phyloP scores from a whole-genome alignment of 192 early-diverging fungal genomes.

The Umbelopsis sp. region DNA sequence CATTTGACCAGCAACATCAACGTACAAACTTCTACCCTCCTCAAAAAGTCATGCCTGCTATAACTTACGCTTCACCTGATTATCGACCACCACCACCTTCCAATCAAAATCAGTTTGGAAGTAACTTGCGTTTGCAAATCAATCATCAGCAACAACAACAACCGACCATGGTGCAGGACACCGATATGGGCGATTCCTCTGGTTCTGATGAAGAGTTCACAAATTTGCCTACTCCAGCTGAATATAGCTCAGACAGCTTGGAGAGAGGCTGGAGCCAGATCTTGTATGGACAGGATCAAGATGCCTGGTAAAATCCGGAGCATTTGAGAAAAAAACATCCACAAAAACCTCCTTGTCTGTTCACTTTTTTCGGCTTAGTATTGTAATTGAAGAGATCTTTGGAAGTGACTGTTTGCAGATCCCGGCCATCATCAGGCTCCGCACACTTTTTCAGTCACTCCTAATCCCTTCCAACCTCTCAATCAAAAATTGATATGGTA shows the following conservation, averaged over 20 bases:
- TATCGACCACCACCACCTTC: conserved; percentile 14
- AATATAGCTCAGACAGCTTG: neutral
- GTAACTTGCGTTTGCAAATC: neutral
- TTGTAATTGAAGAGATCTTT: neutral
- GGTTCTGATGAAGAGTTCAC: conserved; percentile 14
- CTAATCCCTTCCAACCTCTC: too few species aligned
- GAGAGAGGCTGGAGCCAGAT: conserved; percentile 19
- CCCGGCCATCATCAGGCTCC: too few species aligned
- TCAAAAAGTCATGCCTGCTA: neutral
- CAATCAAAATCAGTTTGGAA: neutral
- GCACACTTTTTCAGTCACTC: too few species aligned
- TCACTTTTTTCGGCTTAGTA: neutral
- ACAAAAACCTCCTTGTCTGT: neutral
- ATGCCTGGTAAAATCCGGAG: neutral
- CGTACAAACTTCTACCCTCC: conserved; percentile 3
- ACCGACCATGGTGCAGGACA: conserved; percentile 20
- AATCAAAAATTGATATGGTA: too few species aligned
- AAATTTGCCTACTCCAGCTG: conserved; percentile 16
- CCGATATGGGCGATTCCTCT: conserved; percentile 15
- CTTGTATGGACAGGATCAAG: conserved; percentile 16
- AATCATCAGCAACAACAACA: conserved; percentile 9
- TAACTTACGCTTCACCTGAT: conserved; percentile 11
- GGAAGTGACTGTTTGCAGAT: too few species aligned
- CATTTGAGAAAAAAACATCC: too few species aligned
- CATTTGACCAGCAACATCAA: conserved; percentile 2